Base-by-base conservation (phyloP, 1,139 yeast species). In the Hyphopichia khmerensis region DNA sequence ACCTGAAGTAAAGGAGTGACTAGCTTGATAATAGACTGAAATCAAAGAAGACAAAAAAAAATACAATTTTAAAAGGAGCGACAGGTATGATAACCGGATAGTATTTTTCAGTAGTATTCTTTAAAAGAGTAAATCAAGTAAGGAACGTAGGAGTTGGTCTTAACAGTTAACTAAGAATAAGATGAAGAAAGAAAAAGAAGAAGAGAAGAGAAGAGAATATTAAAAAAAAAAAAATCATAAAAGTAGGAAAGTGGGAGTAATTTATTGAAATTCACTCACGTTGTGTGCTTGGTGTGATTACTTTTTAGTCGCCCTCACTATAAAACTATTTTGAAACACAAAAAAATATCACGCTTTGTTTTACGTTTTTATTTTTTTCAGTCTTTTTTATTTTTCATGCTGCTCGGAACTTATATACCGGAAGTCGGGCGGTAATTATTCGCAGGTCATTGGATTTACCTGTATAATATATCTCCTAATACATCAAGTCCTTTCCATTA, bases 51-150 rank as follows among this genome's bases (percentile, higher is more conserved):
- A 9, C 4, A 9, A 4, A 9, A 26, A 26, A 26, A 26, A 26
- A 26, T 26, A 26, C 29, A 47, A 47, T 40, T 46, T 26, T 36
- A 35, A 41, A 47, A 47, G 43, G 49, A 47, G 46, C 39, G 49
- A 47, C 49, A 47, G 49, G 49, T 45, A 26, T 36, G 14, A 33
- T 16, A 43, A 47, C 49, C 49, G 49, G 49, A 47, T 34, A 41
- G 26, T 32, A 32, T 26, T 26, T 26, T 26, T 21, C 24, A 11
- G 10, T 9, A 26, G 29, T 8, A 26, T 26, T 26, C 29, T 26
- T 21, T 21, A 9, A 21, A 32, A 32, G 15, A 32, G 34, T 16
- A 23, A 16, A 6, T 32, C 21, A 32, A 16, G 21, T 32, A 32
- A 32, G 34, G 34, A 32, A 32, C 21, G 34, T 32, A 32, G 21